Evolutionary conservation across 176 grass and related monocot genomes (phyloP), one percentile per base, ranked within the genome.

Genomic region (Ampelocalamus luodianensis): DNA sequence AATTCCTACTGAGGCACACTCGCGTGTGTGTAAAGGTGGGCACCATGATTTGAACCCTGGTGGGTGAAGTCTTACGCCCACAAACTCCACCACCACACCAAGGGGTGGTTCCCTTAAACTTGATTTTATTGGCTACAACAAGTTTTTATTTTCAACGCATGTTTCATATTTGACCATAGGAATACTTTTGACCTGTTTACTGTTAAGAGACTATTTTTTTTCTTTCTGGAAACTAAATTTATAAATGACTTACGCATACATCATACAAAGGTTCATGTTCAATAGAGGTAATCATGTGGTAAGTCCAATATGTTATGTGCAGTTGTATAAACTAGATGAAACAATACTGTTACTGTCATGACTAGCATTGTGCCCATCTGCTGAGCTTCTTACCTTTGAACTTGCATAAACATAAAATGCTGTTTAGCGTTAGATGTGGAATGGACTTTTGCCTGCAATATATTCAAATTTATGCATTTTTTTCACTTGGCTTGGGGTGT

Each of bases 361-460:
- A 58, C 40, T 76, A 69, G 20, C 49, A 61, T 60, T 45, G n/a
- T 76, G 22, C 20, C 38, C 58, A 48, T 23, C 1, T 79, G 11
- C 73, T 67, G 44, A 49, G 39, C 16, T 79, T 76, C 65, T 86
- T 77, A 77, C 26, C 42, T 78, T 55, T 22, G 49, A 82, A 36
- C 16, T 39, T 78, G 37, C 78, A 72, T 83, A 40, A 34, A 78
- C 42, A 67, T 43, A 65, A 45, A 68, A 40, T 65, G 4, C 6
- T 20, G 10, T 82, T 59, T 36, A 49, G 17, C 55, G 63, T 62
- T 40, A 27, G 53, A 62, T 65, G 5, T 44, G 11, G 5, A 22
- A 76, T 85, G 42, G 53, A 54, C 11, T 23, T 82, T 37, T 71
- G 77, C 20, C 55, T 46, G 1, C 46, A 86, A n/a, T 17, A 26